Evolutionary conservation across 257 asterid genomes (phyloP).

Genomic region (Solanum paucissectum): DNA sequence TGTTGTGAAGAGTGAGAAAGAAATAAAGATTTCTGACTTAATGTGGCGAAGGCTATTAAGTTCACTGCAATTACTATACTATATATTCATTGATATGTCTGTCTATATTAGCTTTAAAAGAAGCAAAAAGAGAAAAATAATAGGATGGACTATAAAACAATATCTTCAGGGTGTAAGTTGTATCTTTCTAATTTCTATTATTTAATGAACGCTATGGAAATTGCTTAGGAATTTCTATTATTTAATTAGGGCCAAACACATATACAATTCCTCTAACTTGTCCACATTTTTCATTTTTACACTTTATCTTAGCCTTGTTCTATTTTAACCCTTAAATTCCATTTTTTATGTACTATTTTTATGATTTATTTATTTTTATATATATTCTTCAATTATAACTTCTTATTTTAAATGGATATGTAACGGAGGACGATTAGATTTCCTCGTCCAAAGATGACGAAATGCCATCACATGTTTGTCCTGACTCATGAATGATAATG

Average conservation of each 20-base stretch:
- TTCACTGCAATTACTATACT: background rate
- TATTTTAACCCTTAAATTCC: too few species aligned
- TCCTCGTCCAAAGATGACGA: background rate
- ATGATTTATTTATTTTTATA: too few species aligned
- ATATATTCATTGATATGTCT: background rate
- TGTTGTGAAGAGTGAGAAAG: background rate
- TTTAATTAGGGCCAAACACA: too few species aligned
- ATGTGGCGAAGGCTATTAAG: background rate
- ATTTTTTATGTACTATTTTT: too few species aligned
- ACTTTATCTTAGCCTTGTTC: too few species aligned
- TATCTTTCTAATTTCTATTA: too few species aligned
- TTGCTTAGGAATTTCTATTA: too few species aligned
- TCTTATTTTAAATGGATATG: background rate
- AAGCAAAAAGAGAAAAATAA: background rate
- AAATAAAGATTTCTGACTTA: background rate
- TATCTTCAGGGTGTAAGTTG: background rate
- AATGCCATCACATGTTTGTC: background rate
- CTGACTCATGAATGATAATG: background rate
- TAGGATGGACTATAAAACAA: background rate
- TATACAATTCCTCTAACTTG: too few species aligned
- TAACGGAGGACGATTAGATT: background rate
- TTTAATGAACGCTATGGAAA: background rate
- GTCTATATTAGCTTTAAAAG: background rate
- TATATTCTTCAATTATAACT: too few species aligned
- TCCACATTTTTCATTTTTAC: too few species aligned